These are phyloP conservation scores for Tubosaeta brunneosetosa DNA, from an alignment of 768 basidiomycete species.

Conservation along the genomic window DNA sequence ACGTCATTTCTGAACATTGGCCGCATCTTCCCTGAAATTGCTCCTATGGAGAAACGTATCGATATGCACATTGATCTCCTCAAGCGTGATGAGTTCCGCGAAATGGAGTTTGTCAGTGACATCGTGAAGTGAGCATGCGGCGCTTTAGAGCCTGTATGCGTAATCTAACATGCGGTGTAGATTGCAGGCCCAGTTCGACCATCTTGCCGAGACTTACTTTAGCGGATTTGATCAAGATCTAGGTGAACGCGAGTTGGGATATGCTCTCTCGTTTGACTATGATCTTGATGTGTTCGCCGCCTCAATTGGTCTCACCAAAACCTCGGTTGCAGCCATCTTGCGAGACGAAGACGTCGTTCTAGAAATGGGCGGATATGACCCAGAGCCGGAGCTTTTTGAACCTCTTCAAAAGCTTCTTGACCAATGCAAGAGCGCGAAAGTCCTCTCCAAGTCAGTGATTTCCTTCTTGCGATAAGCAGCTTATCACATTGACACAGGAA, in stretches of 20 bases:
- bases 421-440: slow-evolving; percentile 76
- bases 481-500: slow-evolving; percentile 52
- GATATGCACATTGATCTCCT: slow-evolving; percentile 88
- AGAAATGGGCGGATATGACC: slow-evolving; percentile 71
- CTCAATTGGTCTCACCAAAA: slow-evolving; percentile 86
- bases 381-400: slow-evolving; percentile 70
- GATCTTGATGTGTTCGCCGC: slow-evolving; percentile 95
- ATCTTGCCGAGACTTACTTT: slow-evolving; percentile 86
- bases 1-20: slow-evolving; percentile 85
- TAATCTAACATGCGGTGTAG: slow-evolving; percentile 37
- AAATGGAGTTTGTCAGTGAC: slow-evolving; percentile 90
- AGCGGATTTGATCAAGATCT: slow-evolving; percentile 78
- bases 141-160: neutral
- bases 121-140: slow-evolving; percentile 68
- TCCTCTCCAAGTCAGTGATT: slow-evolving; percentile 61
- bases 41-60: slow-evolving; percentile 84
- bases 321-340: slow-evolving; percentile 66
- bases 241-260: slow-evolving; percentile 84
- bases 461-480: neutral
- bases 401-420: slow-evolving; percentile 82
- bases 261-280: slow-evolving; percentile 75
- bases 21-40: slow-evolving; percentile 76
- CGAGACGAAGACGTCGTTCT: slow-evolving; percentile 75
- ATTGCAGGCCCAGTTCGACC: slow-evolving; percentile 90
- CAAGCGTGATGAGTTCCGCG: slow-evolving; percentile 84